Conservation (phyloP, 345 rosid genomes). For the Rhodamnia rubescens region DNA sequence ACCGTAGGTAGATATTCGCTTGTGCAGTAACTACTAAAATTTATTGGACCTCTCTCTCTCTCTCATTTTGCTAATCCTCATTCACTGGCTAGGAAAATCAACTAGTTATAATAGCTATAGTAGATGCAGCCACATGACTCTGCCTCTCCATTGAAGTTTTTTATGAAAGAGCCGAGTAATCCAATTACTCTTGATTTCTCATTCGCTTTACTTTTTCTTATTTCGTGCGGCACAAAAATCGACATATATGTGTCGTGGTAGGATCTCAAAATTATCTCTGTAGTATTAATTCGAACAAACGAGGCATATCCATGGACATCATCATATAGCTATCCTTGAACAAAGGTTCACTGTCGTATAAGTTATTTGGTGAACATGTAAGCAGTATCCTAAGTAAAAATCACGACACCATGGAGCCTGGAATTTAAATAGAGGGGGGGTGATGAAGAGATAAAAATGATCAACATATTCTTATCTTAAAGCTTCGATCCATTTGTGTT, state of each 20-base stretch:
- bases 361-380: neutral
- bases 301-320: fast-evolving
- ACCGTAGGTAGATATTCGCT: neutral
- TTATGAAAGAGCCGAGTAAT: neutral
- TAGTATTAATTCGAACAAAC: neutral
- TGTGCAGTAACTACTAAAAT: neutral
- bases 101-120: neutral
- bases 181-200: neutral
- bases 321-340: neutral
- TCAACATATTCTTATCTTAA: neutral
- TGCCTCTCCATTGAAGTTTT: neutral
- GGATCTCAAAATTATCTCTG: neutral
- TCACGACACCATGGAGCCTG: neutral
- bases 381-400: neutral
- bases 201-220: neutral
- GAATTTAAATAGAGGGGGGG: neutral
- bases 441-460: neutral
- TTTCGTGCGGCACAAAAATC: neutral
- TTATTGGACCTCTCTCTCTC: neutral
- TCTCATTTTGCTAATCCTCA: neutral
- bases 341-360: fast-evolving
- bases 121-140: neutral
- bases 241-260: too few relatives aligned
- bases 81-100: neutral
- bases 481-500: neutral